A percentile compares a stretch with the other conserved stretches of the same genome.
phyloP scores from a whole-genome alignment of 345 rosid genomes.

The Anastatica hierochuntica region DNA sequence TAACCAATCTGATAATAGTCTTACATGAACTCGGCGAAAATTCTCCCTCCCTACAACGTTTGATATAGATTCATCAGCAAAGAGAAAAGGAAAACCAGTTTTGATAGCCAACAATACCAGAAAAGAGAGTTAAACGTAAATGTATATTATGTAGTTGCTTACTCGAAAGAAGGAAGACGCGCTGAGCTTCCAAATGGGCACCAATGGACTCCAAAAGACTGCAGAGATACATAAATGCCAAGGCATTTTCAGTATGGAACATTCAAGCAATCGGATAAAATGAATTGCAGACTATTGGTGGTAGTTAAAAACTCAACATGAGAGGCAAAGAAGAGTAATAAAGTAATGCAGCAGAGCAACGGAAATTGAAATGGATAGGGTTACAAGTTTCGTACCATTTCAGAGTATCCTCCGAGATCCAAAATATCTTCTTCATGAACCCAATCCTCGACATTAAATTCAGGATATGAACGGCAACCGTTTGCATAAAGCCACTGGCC shows the following conservation, averaged over 20 bases:
- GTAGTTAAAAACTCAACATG: background rate
- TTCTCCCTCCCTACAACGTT: slow-evolving; percentile 68
- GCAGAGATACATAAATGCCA: slow-evolving; percentile 27
- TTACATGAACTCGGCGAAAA: slow-evolving; percentile 75
- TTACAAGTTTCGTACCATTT: slow-evolving; percentile 45
- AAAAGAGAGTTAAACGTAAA: background rate
- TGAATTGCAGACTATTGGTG: background rate
- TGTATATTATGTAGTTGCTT: slow-evolving; percentile 26
- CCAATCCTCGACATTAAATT: slow-evolving; percentile 83
- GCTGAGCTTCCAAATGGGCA: slow-evolving; percentile 84
- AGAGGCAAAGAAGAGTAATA: background rate
- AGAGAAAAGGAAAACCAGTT: background rate
- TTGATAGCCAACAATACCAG: background rate
- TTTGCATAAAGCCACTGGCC: slow-evolving; percentile 97
- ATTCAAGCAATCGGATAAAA: background rate
- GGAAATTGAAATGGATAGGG: background rate
- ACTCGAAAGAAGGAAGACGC: slow-evolving; percentile 66
- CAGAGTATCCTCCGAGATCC: slow-evolving; percentile 66
- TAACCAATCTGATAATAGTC: slow-evolving; percentile 16
- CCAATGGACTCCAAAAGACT: slow-evolving; percentile 94
- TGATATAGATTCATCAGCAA: slow-evolving; percentile 10
- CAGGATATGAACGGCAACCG: slow-evolving; percentile 66
- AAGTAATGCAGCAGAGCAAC: background rate
- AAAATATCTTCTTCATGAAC: slow-evolving; percentile 78
- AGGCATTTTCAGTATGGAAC: background rate